phyloP scores from a whole-genome alignment of 208 protist species.

The Acanthamoeba polyphaga region DNA sequence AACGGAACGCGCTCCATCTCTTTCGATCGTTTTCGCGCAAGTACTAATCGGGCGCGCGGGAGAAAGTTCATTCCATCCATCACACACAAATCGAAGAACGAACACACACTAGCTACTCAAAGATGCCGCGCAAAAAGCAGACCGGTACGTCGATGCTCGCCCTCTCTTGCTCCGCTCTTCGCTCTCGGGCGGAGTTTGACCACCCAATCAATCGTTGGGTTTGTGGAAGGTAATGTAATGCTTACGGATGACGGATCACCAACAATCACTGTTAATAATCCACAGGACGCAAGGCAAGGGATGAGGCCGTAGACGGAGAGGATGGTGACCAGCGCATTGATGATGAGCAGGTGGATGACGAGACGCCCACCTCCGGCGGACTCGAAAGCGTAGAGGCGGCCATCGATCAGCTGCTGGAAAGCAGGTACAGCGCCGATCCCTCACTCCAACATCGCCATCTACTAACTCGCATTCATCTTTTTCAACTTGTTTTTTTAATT shows the following conservation, averaged over 20 bases:
- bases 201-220: neutral
- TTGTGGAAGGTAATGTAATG: neutral
- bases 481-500: no score
- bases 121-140: constrained; percentile 46
- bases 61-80: neutral
- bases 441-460: neutral
- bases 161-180: no score
- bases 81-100: neutral
- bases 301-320: neutral
- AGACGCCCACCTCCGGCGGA: neutral
- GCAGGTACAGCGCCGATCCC: neutral
- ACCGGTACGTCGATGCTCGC: neutral
- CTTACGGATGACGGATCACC: neutral
- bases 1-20: neutral
- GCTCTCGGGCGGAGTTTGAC: constrained; percentile 1
- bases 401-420: constrained; percentile 62
- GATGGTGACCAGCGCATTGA: neutral
- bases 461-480: no score
- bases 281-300: neutral
- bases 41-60: neutral
- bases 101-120: no score
- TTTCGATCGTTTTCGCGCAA: neutral
- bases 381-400: constrained; percentile 28
- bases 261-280: neutral
- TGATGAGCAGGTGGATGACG: neutral